phyloP scores from a whole-genome alignment of 768 basidiomycete species.

The Hirschioporus abietinus region DNA sequence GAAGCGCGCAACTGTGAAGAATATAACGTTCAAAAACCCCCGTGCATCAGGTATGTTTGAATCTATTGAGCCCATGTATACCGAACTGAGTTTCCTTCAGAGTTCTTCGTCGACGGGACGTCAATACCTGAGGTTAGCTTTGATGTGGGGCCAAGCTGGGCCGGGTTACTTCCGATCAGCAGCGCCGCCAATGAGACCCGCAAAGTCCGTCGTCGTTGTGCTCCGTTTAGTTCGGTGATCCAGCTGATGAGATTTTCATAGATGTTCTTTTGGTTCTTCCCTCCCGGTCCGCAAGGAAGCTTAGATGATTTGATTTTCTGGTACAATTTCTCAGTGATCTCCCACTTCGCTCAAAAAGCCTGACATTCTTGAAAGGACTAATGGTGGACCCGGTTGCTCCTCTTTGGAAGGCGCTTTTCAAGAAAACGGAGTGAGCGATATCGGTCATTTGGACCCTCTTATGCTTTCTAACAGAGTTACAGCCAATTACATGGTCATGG shows the following conservation, averaged over 20 bases:
- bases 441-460: background rate
- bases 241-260: constrained; percentile 20
- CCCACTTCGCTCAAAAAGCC: background rate
- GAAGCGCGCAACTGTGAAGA: constrained; percentile 33
- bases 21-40: constrained; percentile 69
- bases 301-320: constrained; percentile 73
- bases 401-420: constrained; percentile 67
- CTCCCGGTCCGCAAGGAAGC: constrained; percentile 67
- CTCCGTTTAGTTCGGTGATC: background rate
- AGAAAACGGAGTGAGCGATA: constrained; percentile 60
- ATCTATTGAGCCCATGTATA: background rate
- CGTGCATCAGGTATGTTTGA: constrained; percentile 48
- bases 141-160: constrained; percentile 72
- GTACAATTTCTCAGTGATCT: constrained; percentile 31
- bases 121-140: constrained; percentile 64
- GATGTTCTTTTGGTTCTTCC: constrained; percentile 86
- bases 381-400: constrained; percentile 78
- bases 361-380: constrained; percentile 44
- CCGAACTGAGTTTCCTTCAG: constrained; percentile 26
- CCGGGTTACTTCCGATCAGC: constrained; percentile 71
- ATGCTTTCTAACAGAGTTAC: background rate
- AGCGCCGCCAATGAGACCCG: constrained; percentile 54
- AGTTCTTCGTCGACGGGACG: constrained; percentile 66
- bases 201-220: constrained; percentile 37
- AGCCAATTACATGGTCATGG: constrained; percentile 65